phyloP scores from a whole-genome alignment of 371 early-diverging fungal genomes.

The Choanephora cucurbitarum region DNA sequence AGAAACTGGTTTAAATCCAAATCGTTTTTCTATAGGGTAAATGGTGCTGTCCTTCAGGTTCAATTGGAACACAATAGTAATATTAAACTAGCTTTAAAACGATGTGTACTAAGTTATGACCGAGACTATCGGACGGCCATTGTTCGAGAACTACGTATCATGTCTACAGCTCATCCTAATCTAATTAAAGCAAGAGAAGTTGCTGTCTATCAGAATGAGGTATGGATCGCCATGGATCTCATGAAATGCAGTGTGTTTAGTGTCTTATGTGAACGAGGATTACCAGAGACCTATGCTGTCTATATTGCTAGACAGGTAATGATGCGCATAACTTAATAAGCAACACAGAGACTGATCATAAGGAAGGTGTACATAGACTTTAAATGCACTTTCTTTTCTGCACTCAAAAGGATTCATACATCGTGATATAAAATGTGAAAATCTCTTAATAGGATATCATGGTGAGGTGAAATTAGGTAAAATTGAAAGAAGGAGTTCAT shows the following conservation, averaged over 20 bases:
- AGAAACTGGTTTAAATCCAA: not conserved
- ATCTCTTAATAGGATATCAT: conserved; percentile 40
- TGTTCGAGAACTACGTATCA: conserved; percentile 48
- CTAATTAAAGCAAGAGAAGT: conserved; percentile 45
- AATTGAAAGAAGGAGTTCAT: not conserved
- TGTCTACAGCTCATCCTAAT: conserved; percentile 48
- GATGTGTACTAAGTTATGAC: conserved; percentile 44
- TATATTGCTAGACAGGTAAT: conserved; percentile 44
- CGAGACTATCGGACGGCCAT: conserved; percentile 48
- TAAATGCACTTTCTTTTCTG: conserved; percentile 44
- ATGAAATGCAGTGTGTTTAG: conserved; percentile 53
- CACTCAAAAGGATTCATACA: conserved; percentile 50
- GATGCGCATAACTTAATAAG: too few species aligned
- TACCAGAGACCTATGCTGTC: conserved; percentile 49
- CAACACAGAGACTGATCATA: not conserved
- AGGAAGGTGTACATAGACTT: conserved; percentile 15
- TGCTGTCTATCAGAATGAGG: conserved; percentile 37
- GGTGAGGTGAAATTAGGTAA: conserved; percentile 51
- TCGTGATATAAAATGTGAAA: conserved; percentile 56
- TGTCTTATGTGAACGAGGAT: conserved; percentile 37
- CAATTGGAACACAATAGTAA: conserved; percentile 9
- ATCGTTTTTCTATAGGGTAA: conserved; percentile 17
- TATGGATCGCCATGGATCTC: conserved; percentile 57
- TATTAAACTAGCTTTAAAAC: conserved; percentile 37
- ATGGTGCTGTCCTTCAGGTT: conserved; percentile 32